Base-by-base conservation (phyloP, 2,329 filamentous ascomycete species). In the Cladosporium cucumerinum region DNA sequence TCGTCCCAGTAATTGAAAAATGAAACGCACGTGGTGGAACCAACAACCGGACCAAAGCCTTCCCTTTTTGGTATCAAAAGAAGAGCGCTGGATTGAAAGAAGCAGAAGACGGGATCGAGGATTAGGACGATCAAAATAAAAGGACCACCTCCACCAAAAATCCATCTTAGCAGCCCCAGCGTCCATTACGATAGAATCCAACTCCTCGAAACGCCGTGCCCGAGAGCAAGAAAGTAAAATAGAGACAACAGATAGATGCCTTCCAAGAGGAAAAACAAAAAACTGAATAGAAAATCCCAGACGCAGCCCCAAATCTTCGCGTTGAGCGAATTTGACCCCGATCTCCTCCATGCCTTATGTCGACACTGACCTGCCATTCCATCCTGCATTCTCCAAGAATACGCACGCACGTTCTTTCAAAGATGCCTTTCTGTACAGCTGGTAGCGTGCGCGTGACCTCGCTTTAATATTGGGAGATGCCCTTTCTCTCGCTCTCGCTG, bases 351-450 rank as follows among this genome's bases (percentile, higher is more conserved):
- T 54, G 18, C 21, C 23, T 51, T 18, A 1, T 36, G 10, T 39
- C 28, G 10, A 8, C 54, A 32, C 54, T 32, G 26, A n/a, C 36
- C 32, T 21, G 21, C 55, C 51, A 10, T 46, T 46, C 18, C 25
- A 26, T 16, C 49, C 14, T 18, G 10, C 51, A 16, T 54, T 28
- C 55, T 58, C 55, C 55, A 58, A 58, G 21, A 58, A 30, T n/a
- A 43, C 21, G n/a, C 54, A 39, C 54, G 6, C 28, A 26, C 30
- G 14, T 32, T 25, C 21, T 36, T 32, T 26, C 36, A 46, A 46
- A 57, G 32, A 57, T 57, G 54, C 54, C 55, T 58, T 58, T 46
- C 55, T 58, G 55, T 58, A 58, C 55, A 58, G 55, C 34, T 36
- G 23, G 25, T 26, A 46, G 55, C 36, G 34, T 21, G 32, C 18